Percentiles rank a stretch among this genome's conserved stretches.
Conservation (phyloP, 2,329 filamentous ascomycete species). For the Stachybotrys echinatus region DNA sequence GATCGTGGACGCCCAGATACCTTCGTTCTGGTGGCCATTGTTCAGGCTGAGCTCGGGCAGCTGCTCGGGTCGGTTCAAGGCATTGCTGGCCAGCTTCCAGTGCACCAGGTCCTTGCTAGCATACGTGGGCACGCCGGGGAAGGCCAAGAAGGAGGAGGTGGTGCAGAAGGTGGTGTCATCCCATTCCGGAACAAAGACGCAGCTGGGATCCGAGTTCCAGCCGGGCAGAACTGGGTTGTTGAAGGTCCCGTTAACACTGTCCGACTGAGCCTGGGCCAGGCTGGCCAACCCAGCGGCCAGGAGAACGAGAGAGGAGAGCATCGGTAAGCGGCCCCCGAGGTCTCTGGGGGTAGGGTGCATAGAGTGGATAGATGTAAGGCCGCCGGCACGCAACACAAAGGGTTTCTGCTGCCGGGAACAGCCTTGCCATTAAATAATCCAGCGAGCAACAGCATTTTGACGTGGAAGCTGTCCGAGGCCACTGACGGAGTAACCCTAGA, state of each 20-base stretch:
- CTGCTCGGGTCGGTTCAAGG: constrained; percentile 30
- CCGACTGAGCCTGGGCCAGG: background rate
- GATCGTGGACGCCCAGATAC: constrained; percentile 42
- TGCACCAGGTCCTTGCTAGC: constrained; percentile 42
- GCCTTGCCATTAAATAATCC: background rate
- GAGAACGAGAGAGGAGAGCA: background rate
- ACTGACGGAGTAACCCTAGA: too few relatives aligned
- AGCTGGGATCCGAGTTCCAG: constrained; percentile 41
- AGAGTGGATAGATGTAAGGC: background rate
- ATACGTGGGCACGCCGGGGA: constrained; percentile 46
- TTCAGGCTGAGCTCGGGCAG: constrained; percentile 26
- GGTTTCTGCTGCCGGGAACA: too few relatives aligned
- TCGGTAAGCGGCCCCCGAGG: background rate
- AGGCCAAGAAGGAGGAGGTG: constrained; percentile 43
- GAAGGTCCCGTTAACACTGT: background rate
- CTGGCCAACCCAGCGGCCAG: background rate
- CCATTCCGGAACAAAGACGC: constrained; percentile 27
- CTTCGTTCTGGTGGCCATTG: constrained; percentile 22
- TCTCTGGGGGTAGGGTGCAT: background rate
- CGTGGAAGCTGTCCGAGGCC: too few relatives aligned
- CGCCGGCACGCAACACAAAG: background rate
- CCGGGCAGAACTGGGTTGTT: constrained; percentile 42
- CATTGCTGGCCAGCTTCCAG: constrained; percentile 39
- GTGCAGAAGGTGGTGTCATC: constrained; percentile 43
- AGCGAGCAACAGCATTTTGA: background rate